Evolutionary conservation across 768 basidiomycete genomes (phyloP), one percentile per base, ranked within the genome.

Genomic region (Trametes meyenii): DNA sequence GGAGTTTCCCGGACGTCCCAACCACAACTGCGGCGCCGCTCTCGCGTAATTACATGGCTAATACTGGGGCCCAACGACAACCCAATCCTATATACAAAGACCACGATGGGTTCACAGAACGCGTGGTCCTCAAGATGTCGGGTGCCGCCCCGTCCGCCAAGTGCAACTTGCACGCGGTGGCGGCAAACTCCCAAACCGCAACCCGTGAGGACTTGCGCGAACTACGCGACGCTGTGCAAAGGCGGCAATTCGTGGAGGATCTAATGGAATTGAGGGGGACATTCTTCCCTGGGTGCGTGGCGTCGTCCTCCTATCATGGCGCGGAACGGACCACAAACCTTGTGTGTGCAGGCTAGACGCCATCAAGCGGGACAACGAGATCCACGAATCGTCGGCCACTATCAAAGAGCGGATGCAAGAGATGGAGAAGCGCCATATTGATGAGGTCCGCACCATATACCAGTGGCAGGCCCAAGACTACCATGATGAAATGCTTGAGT

Each of bases 271-370:
- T 66, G 14, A 62, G 66, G 35, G 72, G 72, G 11, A 62, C 56
- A 0, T 71, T 64, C 54, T 70, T 70, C 42, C 70, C 71, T 1
- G 65, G 70, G 71, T 72, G 38, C 29, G 67, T 60, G 12, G 5
- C 29, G 26, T 6, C 16, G 17, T 24, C 26, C 14, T 51, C 36
- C 21, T 42, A 16, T 7, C 26, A 43, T 10, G 36, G 26, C 26
- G 12, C 17, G 2, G 13, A 26, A 6, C 4, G 23, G 23, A 19
- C 5, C 39, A 23, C 26, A 29, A 19, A 19, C 24, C 14, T 8
- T 1, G 19, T 4, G 5, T 29, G 24, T 8, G 8, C 44, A 72
- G 71, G 21, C 23, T 72, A n/a, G 66, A 62, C 1, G 67, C 59
- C 1, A 65, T 71, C 46, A 60, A 62, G 52, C 62, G 54, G 23